These are phyloP conservation scores for Tylopilus orsonianus DNA, from an alignment of 1,284 basidiomycete species.

Conservation along the genomic window DNA sequence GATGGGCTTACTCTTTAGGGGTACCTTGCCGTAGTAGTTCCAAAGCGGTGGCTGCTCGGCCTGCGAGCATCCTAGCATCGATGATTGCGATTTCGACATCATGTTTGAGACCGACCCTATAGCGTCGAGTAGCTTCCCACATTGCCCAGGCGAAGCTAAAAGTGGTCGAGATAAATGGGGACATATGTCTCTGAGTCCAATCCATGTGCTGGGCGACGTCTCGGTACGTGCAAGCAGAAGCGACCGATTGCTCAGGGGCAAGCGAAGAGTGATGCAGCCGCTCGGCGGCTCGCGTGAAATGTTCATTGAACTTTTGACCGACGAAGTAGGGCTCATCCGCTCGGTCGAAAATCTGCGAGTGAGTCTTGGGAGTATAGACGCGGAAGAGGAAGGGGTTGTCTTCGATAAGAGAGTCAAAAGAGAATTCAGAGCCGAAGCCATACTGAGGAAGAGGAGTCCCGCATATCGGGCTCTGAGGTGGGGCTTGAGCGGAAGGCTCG, in stretches of 20 bases:
- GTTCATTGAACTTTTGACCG: conserved; percentile 59
- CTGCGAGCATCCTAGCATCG: conserved; percentile 58
- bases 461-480: conserved; percentile 25
- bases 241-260: conserved; percentile 34
- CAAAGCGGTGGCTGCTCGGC: conserved; percentile 60
- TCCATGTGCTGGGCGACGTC: conserved; percentile 70
- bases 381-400: conserved; percentile 74
- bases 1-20: conserved; percentile 51
- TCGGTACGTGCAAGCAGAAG: conserved; percentile 46
- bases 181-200: conserved; percentile 68
- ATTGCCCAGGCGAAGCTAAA: conserved; percentile 79
- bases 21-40: conserved; percentile 54
- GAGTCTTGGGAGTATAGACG: conserved; percentile 68
- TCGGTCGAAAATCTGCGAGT: conserved; percentile 50
- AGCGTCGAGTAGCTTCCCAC: conserved; percentile 76
- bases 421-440: conserved; percentile 62
- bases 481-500: conserved; percentile 16
- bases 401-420: conserved; percentile 58
- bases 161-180: conserved; percentile 69
- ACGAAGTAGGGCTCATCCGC: conserved; percentile 57
- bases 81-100: conserved; percentile 75
- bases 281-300: conserved; percentile 42
- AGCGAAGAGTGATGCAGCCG: conserved; percentile 32
- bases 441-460: conserved; percentile 57
- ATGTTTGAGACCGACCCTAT: conserved; percentile 66